Base-by-base conservation (phyloP, 352 stramenopile genomes). In the Pythium phragmitis region DNA sequence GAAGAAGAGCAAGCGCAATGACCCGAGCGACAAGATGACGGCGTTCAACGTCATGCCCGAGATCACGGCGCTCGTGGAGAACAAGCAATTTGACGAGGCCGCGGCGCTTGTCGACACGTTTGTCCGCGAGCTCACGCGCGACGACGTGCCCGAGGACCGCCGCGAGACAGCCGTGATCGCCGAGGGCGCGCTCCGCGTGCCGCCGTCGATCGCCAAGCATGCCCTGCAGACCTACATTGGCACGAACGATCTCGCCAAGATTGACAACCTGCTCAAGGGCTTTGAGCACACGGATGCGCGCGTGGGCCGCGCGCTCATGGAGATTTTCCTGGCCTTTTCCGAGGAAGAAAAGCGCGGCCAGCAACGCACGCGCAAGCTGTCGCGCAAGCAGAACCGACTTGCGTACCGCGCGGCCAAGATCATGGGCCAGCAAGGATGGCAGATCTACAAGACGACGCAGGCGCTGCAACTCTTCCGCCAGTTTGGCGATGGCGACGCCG, bases 391-490 rank as follows among this genome's bases (percentile, higher is more conserved):
- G 33, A 73, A 74, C n/a, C 66, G 80, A 16, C 59, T 90, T 14
- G 72, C 70, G 34, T 88, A 88, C 63, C 68, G 59, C 47, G 77
- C 79, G 9, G 77, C 55, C 39, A 88, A 88, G 60, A 73, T 72
- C 23, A 74, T 88, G 77, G 69, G 85, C 19, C 73, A 69, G 33
- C 78, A 87, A 41, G 73, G 70, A 21, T 61, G 72, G 60, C 70
- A 69, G 52, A 81, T 88, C 61, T 79, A 79, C 60, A 75, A 74
- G 26, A 69, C 80, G 8, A 56, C 81, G 19, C 72, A 84, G 28
- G 58, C 77, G 4, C 33, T 87, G 34, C 63, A 52, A 36, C 62
- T 85, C 26, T 87, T 88, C 65, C 73, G 69, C 60, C 73, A 79
- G 48, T 84, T 80, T 52, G 60, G 70, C 34, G 81, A 90, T 41